Base-by-base conservation (phyloP, 1,284 basidiomycete genomes). In the Singerocomus inundabilis region DNA sequence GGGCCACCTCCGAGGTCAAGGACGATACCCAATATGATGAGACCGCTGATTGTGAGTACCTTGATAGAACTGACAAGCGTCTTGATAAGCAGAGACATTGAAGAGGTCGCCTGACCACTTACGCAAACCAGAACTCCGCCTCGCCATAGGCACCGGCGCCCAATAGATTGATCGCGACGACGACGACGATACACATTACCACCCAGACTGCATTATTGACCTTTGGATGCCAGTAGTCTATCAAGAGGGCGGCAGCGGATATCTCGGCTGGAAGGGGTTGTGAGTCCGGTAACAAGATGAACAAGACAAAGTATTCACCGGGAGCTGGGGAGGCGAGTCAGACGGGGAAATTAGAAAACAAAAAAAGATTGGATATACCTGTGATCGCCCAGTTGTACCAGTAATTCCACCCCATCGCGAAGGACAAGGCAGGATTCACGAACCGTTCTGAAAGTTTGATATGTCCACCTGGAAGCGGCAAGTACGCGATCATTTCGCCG, bases 381-480 rank as follows among this genome's bases (percentile, higher is more conserved):
- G 81, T 64, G 49, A 80, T 73, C 0, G 63, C 63, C 78, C 82
- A 84, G 66, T 81, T 84, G 58, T 82, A 84, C 75, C 78, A 81
- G 60, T 85, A 85, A 62, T 85, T 83, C 81, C 82, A 88, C 15
- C 84, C 83, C 80, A 83, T 79, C 30, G 83, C 76, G 58, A 87
- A 87, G 1, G 82, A 80, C 41, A 89, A 69, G 4, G 84, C 81
- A 11, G 81, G 81, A 59, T 88, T 79, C 29, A 88, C 81, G 62
- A 88, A 89, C 15, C 87, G 82, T 51, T 79, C 78, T 4, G 85
- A 79, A 45, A 88, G 74, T 55, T 72, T 78, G 64, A 88, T 84
- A 66, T 87, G 86, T 46, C 85, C 82, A 59, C 83, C 82, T 25
- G 66, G 18, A 12, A 71, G 42, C 0, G 70, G 76, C 25, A 79